Evolutionary conservation across 2,329 filamentous ascomycete species (phyloP).

Genomic region (Ceratocystis cubensis): DNA sequence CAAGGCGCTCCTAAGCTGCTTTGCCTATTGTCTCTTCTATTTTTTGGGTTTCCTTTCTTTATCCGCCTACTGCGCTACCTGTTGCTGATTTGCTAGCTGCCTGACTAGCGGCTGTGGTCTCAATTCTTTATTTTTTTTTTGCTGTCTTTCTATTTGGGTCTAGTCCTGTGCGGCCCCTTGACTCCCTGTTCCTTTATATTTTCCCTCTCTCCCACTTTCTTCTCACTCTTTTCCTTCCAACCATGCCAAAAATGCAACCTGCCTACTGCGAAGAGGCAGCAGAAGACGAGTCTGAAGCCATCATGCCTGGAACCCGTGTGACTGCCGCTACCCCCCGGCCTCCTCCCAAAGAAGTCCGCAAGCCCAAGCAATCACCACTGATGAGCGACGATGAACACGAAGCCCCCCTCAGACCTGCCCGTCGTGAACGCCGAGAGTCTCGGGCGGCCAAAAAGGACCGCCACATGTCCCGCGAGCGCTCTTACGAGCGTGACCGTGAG

Average conservation of each 20-base stretch:
- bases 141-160: conserved; percentile 11
- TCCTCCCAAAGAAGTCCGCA: conserved; percentile 12
- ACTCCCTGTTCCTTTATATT: neutral
- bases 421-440: conserved; percentile 9
- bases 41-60: conserved; percentile 1
- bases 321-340: conserved; percentile 21
- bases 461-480: conserved; percentile 9
- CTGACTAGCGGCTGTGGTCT: neutral
- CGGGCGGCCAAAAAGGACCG: conserved; percentile 7
- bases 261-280: conserved; percentile 21
- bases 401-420: neutral
- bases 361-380: conserved; percentile 11
- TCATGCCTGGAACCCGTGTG: conserved; percentile 19
- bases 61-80: neutral
- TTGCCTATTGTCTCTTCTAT: conserved; percentile 11
- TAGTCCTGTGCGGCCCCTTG: neutral
- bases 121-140: conserved; percentile 16
- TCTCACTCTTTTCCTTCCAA: neutral
- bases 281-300: conserved; percentile 20
- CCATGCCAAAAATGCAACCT: conserved; percentile 19
- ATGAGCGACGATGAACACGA: conserved; percentile 12
- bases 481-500: conserved; percentile 18
- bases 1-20: conserved; percentile 10
- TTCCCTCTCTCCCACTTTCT: neutral
- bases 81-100: neutral